phyloP scores from a whole-genome alignment of 139 green algal genomes.

The Zygnema cylindricum region DNA sequence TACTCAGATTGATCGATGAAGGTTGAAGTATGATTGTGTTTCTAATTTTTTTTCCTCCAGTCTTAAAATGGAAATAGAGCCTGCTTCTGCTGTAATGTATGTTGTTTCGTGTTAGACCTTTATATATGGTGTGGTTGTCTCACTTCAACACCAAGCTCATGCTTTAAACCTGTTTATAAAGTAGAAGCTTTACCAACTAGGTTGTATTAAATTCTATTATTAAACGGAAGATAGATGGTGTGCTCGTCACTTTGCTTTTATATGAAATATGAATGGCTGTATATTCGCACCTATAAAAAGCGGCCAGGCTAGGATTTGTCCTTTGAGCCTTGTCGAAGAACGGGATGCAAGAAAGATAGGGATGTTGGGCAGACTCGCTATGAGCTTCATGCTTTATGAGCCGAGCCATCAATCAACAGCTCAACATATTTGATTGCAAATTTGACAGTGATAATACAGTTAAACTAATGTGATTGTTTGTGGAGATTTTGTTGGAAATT shows the following conservation, averaged over 20 bases:
- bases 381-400: background rate
- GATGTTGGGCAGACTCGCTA: background rate
- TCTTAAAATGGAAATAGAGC: too few species aligned
- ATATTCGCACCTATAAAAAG: background rate
- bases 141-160: background rate
- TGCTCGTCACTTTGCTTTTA: background rate
- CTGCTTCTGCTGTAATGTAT: too few species aligned
- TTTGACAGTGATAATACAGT: slow-evolving; percentile 23
- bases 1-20: too few species aligned
- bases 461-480: background rate
- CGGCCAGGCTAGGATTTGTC: slow-evolving; percentile 10
- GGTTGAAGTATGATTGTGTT: too few species aligned
- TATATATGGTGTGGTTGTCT: slow-evolving; percentile 20
- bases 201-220: background rate
- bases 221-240: background rate
- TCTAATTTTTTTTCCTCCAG: too few species aligned
- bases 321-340: slow-evolving; percentile 5
- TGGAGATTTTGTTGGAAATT: background rate
- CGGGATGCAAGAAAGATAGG: background rate
- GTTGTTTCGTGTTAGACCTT: background rate
- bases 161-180: background rate
- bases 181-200: background rate
- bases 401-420: background rate
- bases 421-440: background rate
- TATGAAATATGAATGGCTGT: background rate